These are phyloP conservation scores for Colletotrichum trifolii DNA, from an alignment of 2,329 filamentous ascomycete genomes.

Conservation along the genomic window DNA sequence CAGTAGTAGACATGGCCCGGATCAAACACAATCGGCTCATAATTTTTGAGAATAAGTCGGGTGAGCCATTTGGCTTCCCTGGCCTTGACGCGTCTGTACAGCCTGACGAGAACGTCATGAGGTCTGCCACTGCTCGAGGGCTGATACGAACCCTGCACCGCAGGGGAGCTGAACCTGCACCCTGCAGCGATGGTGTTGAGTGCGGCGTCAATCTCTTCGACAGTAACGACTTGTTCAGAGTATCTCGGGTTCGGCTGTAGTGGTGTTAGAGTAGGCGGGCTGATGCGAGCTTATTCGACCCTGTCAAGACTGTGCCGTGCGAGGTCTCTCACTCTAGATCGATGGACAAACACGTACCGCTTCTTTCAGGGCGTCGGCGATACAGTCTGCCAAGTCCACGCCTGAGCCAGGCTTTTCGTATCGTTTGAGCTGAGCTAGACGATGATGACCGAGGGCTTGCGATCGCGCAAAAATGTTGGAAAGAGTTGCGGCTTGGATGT, in stretches of 20 bases:
- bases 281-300: constrained; percentile 34
- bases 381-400: constrained; percentile 77
- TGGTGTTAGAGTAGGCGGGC: constrained; percentile 9
- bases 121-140: constrained; percentile 45
- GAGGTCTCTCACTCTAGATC: neutral
- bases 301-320: neutral
- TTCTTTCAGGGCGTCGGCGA: constrained; percentile 71
- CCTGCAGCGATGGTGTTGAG: constrained; percentile 75
- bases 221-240: constrained; percentile 59
- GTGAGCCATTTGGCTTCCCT: constrained; percentile 89
- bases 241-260: constrained; percentile 57
- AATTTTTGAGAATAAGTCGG: constrained; percentile 81
- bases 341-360: constrained; percentile 58
- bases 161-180: constrained; percentile 76
- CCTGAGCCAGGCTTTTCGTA: constrained; percentile 69
- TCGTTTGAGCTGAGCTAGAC: constrained; percentile 69
- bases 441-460: constrained; percentile 71
- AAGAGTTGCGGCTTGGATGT: constrained; percentile 70
- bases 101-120: constrained; percentile 57
- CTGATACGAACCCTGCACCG: constrained; percentile 57
- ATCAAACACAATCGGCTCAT: constrained; percentile 74
- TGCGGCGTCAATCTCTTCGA: constrained; percentile 78
- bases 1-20: constrained; percentile 62
- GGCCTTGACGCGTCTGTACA: constrained; percentile 72
- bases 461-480: constrained; percentile 74